Base-by-base conservation (phyloP, 225 moss, liverwort and hornwort species). In the Physcomitrellopsis africana region DNA sequence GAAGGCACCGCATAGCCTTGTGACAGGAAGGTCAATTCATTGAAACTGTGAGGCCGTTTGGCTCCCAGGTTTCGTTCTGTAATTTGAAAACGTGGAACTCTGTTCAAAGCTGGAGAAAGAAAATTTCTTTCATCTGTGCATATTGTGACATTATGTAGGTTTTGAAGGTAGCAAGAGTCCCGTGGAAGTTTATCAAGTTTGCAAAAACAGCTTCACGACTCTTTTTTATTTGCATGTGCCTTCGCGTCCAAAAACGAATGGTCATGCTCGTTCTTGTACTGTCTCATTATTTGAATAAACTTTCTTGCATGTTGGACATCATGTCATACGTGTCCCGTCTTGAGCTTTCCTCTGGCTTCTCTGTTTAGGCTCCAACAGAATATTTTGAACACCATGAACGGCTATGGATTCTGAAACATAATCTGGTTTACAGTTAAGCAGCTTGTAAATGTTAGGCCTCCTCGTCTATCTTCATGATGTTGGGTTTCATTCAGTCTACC, bases 141-240 rank as follows among this genome's bases (percentile, higher is more conserved):
- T 90, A 85, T 89, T 94, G 90, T 86, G 80, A 86, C 82, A 88
- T 82, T 86, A 82, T 81, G 74, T 82, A 86, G 83, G 78, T 83
- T 79, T 76, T 75, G 77, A 77, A 84, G 68, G 65, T 81, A 68
- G 81, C 67, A 70, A 65, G 29, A 51, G 58, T 70, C 7, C 51
- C 41, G 18, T 59, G 65, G 79, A 79, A 69, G 67, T 62, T 80
- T 53, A 47, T 71, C 71, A 72, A 57, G 62, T 74, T 77, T 83
- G 77, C 59, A 26, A 6, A 41, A 60, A 66, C 56, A 45, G 77
- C 70, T 61, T 58, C 63, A 72, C 48, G 51, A 75, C 71, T 70
- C 56, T 81, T 74, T 68, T 18, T 19, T 55, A 57, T 58, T 68
- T 56, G 69, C 69, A 24, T 24, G 24, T 24, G 24, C 24, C 24